phyloP scores from a whole-genome alignment of 345 rosid genomes.

The Iberis pinnata region DNA sequence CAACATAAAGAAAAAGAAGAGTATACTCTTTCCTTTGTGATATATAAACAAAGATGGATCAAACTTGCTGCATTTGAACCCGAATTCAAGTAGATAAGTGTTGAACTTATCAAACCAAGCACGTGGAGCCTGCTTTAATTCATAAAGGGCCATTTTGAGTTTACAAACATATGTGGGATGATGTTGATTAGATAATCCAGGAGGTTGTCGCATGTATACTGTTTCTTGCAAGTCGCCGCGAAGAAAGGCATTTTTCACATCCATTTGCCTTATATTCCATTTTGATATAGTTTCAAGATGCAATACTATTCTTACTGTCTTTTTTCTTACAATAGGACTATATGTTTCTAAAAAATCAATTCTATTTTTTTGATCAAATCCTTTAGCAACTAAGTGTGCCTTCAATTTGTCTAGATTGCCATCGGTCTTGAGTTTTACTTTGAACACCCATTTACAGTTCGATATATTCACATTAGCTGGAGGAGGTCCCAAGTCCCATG shows the following conservation, averaged over 20 bases:
- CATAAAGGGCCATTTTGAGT: background rate
- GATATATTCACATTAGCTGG: background rate
- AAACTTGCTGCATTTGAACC: background rate
- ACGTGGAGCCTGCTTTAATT: background rate
- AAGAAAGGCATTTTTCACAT: background rate
- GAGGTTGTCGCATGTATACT: background rate
- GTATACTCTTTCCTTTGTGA: background rate
- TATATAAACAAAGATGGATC: background rate
- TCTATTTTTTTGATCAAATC: background rate
- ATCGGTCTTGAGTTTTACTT: background rate
- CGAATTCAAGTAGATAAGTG: background rate
- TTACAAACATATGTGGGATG: background rate
- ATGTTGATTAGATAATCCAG: background rate
- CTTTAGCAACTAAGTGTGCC: background rate
- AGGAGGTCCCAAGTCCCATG: background rate
- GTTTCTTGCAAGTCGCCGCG: background rate
- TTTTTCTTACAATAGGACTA: background rate
- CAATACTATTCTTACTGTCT: background rate
- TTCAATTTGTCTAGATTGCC: background rate
- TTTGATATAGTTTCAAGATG: background rate
- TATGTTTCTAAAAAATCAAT: background rate
- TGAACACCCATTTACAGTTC: background rate
- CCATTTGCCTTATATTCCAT: background rate
- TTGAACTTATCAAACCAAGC: background rate
- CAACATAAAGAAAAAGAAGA: background rate